Evolutionary conservation across 2,329 filamentous ascomycete genomes (phyloP), one percentile per base, ranked within the genome.

Genomic region (Ophiobolus disseminans): DNA sequence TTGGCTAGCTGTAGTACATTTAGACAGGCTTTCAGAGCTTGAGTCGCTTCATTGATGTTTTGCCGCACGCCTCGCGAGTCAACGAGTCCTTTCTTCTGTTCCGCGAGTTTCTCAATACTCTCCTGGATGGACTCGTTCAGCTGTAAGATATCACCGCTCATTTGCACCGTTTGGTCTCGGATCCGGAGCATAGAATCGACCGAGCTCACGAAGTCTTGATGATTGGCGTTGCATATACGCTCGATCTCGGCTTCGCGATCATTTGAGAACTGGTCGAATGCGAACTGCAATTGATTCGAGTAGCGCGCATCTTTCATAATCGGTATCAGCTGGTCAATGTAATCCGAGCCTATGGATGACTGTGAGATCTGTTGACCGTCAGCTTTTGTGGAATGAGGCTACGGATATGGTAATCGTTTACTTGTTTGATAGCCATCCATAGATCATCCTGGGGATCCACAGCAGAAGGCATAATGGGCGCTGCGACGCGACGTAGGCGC

Each of bases 51-150:
- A 56, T 95, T 90, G 50, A 99, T 96, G 63, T 99, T 99, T 71
- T 97, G 92, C 9, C 93, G 87, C 36, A 97, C 89, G 21, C 89
- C 88, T 40, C 92, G 86, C 4, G 92, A 97, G 66, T 97, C 91
- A 20, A 99, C 94, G 23, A 99, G 79, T 2, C 89, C 89, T 72
- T 92, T 92, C 76, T 99, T 99, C 75, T 97, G 93, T 66, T 90
- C 89, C 0, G 93, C 93, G 26, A 99, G 80, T 72, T 91, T 92
- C 77, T 97, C 91, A 0, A 94, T 97, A 69, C 92, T 97, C 37
- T 87, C 82, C 75, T 97, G 93, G 45, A 99, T 97, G 6, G 91
- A 95, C 72, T 96, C 89, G 67, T 96, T 97, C 48, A 99, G 81
- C 61, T 90, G 85, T 55, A 99, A 78, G 49, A 99, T 97, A 72